Evolutionary conservation across 768 basidiomycete genomes (phyloP), one percentile per base, ranked within the genome.

Genomic region (Auricularia cornea): DNA sequence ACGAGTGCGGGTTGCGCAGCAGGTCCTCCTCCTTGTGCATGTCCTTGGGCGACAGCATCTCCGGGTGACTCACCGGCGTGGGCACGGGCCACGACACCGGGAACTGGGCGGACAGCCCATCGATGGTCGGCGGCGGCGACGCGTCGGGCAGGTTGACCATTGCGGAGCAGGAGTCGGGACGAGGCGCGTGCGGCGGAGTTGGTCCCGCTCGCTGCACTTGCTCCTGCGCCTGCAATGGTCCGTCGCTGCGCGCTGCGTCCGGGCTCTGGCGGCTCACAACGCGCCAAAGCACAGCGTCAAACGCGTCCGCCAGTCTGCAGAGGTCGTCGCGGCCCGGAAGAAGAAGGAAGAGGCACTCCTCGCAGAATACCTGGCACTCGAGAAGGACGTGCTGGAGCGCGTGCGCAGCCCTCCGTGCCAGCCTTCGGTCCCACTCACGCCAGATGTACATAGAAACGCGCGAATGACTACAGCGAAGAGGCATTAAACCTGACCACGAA

Each of bases 1-100:
- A 94, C 35, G 94, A 96, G 38, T 83, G 82, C 11, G 94, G 92
- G 74, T 98, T 98, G 65, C 92, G 84, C 40, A 94, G 78, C 6
- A 98, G 83, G 76, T 98, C 95, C 75, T 98, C 96, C 77, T 97
- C 96, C 57, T 93, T 87, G 67, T 88, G 82, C 33, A 97, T 72
- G 73, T 98, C 94, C 60, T 84, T 81, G 44, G 84, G 75, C 6
- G 85, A 78, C 68, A 98, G 80, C 64, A 98, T 81, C 64, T 87
- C 79, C 8, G 90, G 82, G 70, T 94, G 85, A 0, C 88, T 90
- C 52, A 81, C 77, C 5, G 94, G 94, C 2, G 83, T 88, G 16
- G 96, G 96, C 60, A 88, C 76, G 20, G 96, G 96, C 61, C 83
- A 81, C 3, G 95, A 91, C 66, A 99, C 77, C 2, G 96, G 94